Percentiles rank a stretch among this genome's conserved stretches.
Conservation (phyloP, 2,329 filamentous ascomycete species). For the Trichoderma endophyticum region DNA sequence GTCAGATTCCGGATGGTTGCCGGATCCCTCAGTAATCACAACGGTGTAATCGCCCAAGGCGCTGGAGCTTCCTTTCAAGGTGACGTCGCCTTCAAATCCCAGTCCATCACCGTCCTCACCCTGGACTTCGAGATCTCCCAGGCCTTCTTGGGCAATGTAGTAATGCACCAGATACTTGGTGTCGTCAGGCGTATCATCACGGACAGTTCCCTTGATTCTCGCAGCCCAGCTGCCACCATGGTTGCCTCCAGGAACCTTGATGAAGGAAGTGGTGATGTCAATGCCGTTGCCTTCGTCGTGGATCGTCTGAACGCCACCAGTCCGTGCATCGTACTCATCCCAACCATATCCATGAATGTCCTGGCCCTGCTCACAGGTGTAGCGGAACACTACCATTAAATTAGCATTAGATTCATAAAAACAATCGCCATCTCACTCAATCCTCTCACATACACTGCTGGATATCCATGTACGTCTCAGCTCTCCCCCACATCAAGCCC, state of each 20-base stretch:
- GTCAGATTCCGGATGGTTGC: constrained; percentile 58
- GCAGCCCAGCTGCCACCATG: constrained; percentile 92
- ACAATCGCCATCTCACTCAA: neutral
- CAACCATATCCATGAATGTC: constrained; percentile 95
- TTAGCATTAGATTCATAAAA: constrained; percentile 5
- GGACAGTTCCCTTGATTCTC: constrained; percentile 76
- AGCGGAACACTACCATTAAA: constrained; percentile 65
- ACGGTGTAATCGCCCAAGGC: constrained; percentile 78
- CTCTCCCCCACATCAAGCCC: constrained; percentile 83
- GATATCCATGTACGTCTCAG: constrained; percentile 73
- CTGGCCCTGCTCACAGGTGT: constrained; percentile 94
- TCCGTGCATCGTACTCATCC: constrained; percentile 92
- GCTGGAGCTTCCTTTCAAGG: constrained; percentile 65
- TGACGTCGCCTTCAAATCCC: constrained; percentile 60
- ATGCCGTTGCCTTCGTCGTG: constrained; percentile 85
- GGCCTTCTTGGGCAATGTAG: constrained; percentile 78
- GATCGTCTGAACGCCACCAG: constrained; percentile 83
- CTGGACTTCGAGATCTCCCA: constrained; percentile 58
- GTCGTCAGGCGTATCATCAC: constrained; percentile 62
- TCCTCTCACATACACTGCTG: constrained; percentile 61
- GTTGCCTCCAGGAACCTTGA: constrained; percentile 82
- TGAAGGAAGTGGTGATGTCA: constrained; percentile 88
- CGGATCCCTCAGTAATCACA: constrained; percentile 67
- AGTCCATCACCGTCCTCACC: constrained; percentile 46
- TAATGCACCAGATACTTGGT: constrained; percentile 77